These are phyloP conservation scores for Candida chilensis DNA, from an alignment of 805 yeast genomes.

Conservation along the genomic window DNA sequence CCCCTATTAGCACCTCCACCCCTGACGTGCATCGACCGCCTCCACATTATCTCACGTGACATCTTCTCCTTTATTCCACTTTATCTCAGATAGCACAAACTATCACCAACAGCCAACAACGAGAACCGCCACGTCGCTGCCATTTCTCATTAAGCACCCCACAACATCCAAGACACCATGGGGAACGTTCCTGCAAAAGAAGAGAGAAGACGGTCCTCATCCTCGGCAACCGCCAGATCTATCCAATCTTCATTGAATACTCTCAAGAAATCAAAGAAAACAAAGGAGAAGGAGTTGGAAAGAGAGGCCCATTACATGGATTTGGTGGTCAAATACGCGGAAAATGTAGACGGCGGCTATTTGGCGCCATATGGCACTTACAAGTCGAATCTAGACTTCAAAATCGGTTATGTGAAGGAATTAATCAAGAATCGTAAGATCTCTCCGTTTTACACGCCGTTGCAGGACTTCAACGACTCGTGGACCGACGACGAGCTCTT, in stretches of 20 bases:
- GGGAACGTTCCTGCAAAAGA: conserved; percentile 40
- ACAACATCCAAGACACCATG: conserved; percentile 20
- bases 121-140: no score
- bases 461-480: conserved; percentile 63
- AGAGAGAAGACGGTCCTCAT: conserved; percentile 12
- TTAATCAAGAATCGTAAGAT: conserved; percentile 61
- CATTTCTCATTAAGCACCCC: no score
- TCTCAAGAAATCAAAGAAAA: conserved; percentile 23
- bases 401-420: conserved; percentile 61
- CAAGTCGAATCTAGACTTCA: conserved; percentile 65
- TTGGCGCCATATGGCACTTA: conserved; percentile 90
- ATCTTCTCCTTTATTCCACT: no score
- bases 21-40: no score
- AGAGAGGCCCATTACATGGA: conserved; percentile 47
- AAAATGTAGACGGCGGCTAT: conserved; percentile 89
- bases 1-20: no score
- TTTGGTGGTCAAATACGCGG: conserved; percentile 51
- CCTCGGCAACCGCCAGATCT: conserved; percentile 1
- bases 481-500: conserved; percentile 71
- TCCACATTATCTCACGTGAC: no score
- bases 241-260: conserved; percentile 2
- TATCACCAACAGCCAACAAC: no score
- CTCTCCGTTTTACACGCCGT: conserved; percentile 88
- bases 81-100: no score
- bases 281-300: conserved; percentile 45